These are phyloP conservation scores for Nothophytophthora sp. DNA, from an alignment of 352 stramenopile species.

Conservation along the genomic window DNA sequence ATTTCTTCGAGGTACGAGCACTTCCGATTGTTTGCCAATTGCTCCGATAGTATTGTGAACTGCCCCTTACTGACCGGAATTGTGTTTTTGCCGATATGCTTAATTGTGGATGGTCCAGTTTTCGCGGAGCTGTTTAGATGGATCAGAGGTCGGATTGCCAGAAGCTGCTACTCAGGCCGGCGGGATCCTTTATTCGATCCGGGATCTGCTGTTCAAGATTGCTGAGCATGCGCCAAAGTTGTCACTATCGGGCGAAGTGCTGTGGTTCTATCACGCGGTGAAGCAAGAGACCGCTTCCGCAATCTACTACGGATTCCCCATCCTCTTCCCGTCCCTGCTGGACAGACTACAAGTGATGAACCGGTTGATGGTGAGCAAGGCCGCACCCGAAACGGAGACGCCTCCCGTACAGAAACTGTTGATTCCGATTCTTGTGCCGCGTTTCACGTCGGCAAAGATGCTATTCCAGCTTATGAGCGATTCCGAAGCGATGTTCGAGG, in stretches of 20 bases:
- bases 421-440: constrained; percentile 82
- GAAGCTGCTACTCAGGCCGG: constrained; percentile 31
- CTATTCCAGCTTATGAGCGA: constrained; percentile 83
- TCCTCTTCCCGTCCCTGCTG: constrained; percentile 76
- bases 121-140: constrained; percentile 65
- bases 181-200: constrained; percentile 54
- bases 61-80: too few species aligned
- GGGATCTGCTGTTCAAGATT: constrained; percentile 72
- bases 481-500: constrained; percentile 25
- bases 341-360: constrained; percentile 85
- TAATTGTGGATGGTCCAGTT: constrained; percentile 40
- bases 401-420: constrained; percentile 62
- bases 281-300: constrained; percentile 78
- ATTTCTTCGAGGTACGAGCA: constrained; percentile 83
- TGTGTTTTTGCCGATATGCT: too few species aligned
- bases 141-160: constrained; percentile 55
- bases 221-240: constrained; percentile 45
- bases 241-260: constrained; percentile 32
- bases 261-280: constrained; percentile 78
- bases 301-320: constrained; percentile 84
- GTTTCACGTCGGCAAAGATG: constrained; percentile 83
- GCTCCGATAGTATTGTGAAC: too few species aligned
- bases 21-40: too few species aligned
- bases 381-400: constrained; percentile 12
- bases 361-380: constrained; percentile 54